Conservation (phyloP, 768 basidiomycete genomes). For the Pleurotus tuber-regium region DNA sequence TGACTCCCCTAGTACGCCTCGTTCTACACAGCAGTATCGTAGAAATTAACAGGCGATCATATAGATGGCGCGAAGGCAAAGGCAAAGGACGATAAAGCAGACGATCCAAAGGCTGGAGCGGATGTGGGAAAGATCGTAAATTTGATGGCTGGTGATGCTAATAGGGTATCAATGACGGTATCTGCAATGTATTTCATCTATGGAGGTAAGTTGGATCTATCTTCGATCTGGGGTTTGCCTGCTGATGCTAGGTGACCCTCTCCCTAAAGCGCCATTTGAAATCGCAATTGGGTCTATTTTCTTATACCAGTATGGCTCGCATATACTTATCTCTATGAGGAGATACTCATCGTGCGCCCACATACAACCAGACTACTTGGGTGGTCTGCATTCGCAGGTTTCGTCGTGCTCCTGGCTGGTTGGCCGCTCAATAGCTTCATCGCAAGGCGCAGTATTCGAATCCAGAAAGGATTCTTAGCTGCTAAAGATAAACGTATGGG, state of each 20-base stretch:
- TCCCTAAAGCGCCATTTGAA: conserved; percentile 75
- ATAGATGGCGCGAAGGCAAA: conserved; percentile 30
- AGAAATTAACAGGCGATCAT: background rate
- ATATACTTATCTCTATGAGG: too few species aligned
- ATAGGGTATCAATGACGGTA: conserved; percentile 32
- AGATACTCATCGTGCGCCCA: too few species aligned
- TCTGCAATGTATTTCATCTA: conserved; percentile 67
- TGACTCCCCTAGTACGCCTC: conserved; percentile 44
- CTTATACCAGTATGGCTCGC: conserved; percentile 65
- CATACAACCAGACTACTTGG: conserved; percentile 55
- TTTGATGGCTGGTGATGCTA: conserved; percentile 81
- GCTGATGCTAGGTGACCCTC: background rate
- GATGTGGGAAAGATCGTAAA: conserved; percentile 90
- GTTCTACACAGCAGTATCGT: conserved; percentile 23
- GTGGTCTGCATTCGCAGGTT: conserved; percentile 72
- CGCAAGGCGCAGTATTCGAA: conserved; percentile 55
- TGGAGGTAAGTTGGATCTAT: conserved; percentile 39
- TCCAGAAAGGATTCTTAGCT: conserved; percentile 55
- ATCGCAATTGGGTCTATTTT: conserved; percentile 69
- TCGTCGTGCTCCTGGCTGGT: conserved; percentile 60
- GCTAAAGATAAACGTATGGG: conserved; percentile 78
- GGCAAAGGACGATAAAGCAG: conserved; percentile 37
- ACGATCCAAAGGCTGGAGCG: conserved; percentile 71
- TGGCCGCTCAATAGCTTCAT: conserved; percentile 74
- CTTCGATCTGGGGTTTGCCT: conserved; percentile 13